phyloP scores from a whole-genome alignment of 2,329 filamentous ascomycete genomes.

The Phoma sp. region DNA sequence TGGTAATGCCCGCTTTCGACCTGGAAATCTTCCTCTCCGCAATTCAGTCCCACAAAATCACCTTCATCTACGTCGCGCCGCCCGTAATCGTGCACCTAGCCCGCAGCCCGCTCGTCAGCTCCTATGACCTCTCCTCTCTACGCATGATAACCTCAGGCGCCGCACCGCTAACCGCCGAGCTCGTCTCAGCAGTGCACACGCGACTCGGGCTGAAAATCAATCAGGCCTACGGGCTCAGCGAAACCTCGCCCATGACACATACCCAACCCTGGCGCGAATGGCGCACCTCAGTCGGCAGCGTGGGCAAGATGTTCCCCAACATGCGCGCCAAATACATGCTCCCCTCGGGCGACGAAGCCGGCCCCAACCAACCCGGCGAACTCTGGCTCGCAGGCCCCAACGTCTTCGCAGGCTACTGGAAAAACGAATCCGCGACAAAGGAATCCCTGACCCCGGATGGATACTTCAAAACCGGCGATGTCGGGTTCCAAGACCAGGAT shows the following conservation, averaged over 20 bases:
- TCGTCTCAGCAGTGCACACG: constrained; percentile 75
- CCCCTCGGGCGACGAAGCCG: constrained; percentile 60
- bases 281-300: constrained; percentile 64
- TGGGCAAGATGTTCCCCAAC: constrained; percentile 78
- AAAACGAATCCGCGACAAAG: constrained; percentile 70
- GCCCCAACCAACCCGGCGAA: constrained; percentile 62
- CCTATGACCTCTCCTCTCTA: constrained; percentile 78
- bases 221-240: constrained; percentile 34
- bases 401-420: constrained; percentile 77
- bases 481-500: constrained; percentile 33
- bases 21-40: constrained; percentile 75
- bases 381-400: constrained; percentile 78
- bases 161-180: constrained; percentile 78
- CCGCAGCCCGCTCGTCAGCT: constrained; percentile 76
- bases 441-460: constrained; percentile 75
- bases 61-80: constrained; percentile 80
- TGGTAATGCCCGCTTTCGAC: constrained; percentile 81
- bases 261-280: constrained; percentile 34
- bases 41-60: constrained; percentile 75
- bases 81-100: constrained; percentile 79
- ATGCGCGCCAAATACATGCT: constrained; percentile 81
- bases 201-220: constrained; percentile 61
- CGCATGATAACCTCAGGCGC: constrained; percentile 87
- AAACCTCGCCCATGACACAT: constrained; percentile 35
- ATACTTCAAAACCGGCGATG: constrained; percentile 51